phyloP scores from a whole-genome alignment of 768 basidiomycete species.

The Macrolepiota fuliginosa region DNA sequence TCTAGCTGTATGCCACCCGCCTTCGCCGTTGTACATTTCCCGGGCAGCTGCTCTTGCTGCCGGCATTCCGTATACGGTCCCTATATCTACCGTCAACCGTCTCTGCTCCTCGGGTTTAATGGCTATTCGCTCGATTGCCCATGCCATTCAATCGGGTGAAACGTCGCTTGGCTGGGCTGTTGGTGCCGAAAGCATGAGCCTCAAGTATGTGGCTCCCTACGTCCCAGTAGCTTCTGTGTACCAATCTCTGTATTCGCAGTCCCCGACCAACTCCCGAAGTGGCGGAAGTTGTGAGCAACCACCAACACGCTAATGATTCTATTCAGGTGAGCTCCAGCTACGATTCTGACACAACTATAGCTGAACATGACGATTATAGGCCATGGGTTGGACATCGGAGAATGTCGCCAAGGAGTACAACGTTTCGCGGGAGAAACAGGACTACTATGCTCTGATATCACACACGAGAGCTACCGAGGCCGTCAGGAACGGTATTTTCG shows the following conservation, averaged over 20 bases:
- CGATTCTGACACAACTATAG: background rate
- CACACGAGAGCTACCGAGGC: conserved; percentile 80
- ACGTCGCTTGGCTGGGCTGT: conserved; percentile 84
- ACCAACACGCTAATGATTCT: conserved; percentile 71
- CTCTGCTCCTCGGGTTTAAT: conserved; percentile 94
- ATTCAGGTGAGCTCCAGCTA: conserved; percentile 50
- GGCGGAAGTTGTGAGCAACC: conserved; percentile 50
- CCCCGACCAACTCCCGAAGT: conserved; percentile 74
- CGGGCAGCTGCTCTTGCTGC: conserved; percentile 86
- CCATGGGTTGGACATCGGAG: conserved; percentile 96
- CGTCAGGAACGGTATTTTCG: conserved; percentile 66
- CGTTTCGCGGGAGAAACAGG: conserved; percentile 80
- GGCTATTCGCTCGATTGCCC: conserved; percentile 88
- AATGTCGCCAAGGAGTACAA: conserved; percentile 81
- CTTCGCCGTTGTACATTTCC: conserved; percentile 79
- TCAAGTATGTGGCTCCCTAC: conserved; percentile 50
- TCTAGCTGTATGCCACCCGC: conserved; percentile 79
- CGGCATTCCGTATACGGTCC: conserved; percentile 82
- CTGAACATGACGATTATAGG: conserved; percentile 36
- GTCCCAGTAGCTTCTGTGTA: background rate
- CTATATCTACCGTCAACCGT: conserved; percentile 90
- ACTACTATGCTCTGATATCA: conserved; percentile 86
- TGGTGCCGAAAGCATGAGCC: conserved; percentile 81
- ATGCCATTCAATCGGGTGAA: conserved; percentile 81
- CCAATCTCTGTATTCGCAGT: conserved; percentile 31